These are phyloP conservation scores for Discostella stelligeroides DNA, from an alignment of 108 stramenopile genomes.

Conservation along the genomic window DNA sequence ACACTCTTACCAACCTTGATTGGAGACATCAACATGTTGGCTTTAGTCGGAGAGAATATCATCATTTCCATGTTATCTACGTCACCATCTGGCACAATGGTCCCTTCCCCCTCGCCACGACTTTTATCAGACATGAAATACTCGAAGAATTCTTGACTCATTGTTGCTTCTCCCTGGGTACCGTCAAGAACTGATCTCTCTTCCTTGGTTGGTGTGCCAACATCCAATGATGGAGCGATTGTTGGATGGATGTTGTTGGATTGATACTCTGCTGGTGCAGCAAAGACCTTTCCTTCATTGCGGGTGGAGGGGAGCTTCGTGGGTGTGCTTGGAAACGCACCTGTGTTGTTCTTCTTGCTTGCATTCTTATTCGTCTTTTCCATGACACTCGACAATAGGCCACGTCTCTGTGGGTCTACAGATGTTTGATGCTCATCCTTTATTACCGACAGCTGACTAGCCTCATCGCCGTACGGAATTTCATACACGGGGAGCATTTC, in stretches of 20 bases:
- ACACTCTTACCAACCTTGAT: conserved; percentile 16
- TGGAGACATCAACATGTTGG: conserved; percentile 14
- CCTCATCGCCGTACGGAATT: conserved; percentile 10
- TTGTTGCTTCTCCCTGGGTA: conserved; percentile 2
- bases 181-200: neutral
- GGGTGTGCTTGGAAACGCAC: conserved; percentile 31
- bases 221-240: conserved; percentile 18
- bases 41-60: conserved; percentile 9
- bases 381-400: conserved; percentile 29
- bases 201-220: conserved; percentile 28
- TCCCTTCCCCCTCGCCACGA: conserved; percentile 3
- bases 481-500: conserved; percentile 18
- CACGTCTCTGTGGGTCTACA: neutral
- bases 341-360: conserved; percentile 11
- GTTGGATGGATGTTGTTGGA: conserved; percentile 7
- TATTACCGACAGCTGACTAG: conserved; percentile 33
- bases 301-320: conserved; percentile 23
- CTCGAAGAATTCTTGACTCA: conserved; percentile 36
- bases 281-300: conserved; percentile 11
- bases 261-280: conserved; percentile 3
- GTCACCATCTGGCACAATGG: neutral
- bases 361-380: conserved; percentile 30
- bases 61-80: conserved; percentile 7
- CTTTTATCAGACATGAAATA: conserved; percentile 46
- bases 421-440: conserved; percentile 9